Percentiles rank a stretch among this genome's conserved stretches.
Conservation (phyloP, 2,329 filamentous ascomycete genomes). For the Colletotrichum chlorophyti region DNA sequence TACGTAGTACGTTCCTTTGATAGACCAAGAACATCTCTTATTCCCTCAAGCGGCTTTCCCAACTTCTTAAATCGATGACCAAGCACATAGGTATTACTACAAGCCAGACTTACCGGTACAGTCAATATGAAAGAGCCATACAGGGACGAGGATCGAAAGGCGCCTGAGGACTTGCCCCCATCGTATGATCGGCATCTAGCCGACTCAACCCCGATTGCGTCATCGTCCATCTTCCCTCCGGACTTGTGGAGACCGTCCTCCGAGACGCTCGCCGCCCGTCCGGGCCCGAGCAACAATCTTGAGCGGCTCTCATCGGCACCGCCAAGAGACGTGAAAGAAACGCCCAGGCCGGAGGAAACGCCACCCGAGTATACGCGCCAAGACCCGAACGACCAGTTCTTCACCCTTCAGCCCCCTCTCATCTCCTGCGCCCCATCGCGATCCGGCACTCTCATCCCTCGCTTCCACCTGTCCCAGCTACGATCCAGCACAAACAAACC, state of each 20-base stretch:
- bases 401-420: not conserved
- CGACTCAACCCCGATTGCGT: not conserved
- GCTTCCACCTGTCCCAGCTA: constrained; percentile 1
- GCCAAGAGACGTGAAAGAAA: not conserved
- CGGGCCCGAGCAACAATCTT: not conserved
- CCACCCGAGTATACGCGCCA: not conserved
- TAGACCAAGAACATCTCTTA: no score
- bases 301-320: not conserved
- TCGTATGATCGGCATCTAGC: not conserved
- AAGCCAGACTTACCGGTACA: not conserved
- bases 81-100: no score
- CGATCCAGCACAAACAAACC: not conserved
- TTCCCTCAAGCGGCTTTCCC: no score
- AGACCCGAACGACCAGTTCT: constrained; percentile 7
- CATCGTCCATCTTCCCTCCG: not conserved
- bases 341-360: not conserved
- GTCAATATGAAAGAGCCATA: no score
- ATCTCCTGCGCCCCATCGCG: not conserved
- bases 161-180: no score
- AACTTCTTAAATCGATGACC: no score
- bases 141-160: not conserved
- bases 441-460: not conserved
- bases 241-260: not conserved
- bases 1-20: no score
- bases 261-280: not conserved